Conservation (phyloP, 148 eudicot genomes). For the Rhododendron henanense region DNA sequence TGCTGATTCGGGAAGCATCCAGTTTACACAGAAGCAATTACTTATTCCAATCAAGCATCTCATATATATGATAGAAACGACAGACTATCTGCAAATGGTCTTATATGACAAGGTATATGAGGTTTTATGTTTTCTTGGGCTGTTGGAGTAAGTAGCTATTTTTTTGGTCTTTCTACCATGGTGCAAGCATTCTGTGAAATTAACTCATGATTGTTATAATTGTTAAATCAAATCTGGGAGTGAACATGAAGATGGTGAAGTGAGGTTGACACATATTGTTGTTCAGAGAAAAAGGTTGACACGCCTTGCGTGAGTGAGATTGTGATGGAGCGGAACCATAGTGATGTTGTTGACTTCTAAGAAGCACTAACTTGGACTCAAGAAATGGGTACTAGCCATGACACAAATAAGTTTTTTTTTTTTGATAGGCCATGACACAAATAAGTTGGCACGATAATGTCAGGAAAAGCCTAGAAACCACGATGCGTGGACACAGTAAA, state of each 20-base stretch:
- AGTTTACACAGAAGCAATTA: neutral
- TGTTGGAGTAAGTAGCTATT: neutral
- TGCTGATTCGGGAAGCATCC: neutral
- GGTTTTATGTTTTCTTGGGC: neutral
- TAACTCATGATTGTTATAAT: neutral
- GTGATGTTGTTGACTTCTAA: neutral
- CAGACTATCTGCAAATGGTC: neutral
- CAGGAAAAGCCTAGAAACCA: neutral
- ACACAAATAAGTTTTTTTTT: too few relatives aligned
- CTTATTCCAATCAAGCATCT: neutral
- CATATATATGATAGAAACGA: neutral
- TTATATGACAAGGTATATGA: neutral
- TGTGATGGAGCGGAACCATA: neutral
- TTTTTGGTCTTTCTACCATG: neutral
- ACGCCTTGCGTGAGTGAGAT: neutral
- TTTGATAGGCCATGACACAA: neutral
- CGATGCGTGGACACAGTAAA: neutral
- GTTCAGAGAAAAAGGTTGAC: neutral
- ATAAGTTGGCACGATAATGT: neutral
- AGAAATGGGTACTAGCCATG: too few relatives aligned
- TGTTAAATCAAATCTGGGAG: neutral
- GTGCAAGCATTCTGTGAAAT: neutral
- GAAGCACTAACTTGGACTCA: neutral
- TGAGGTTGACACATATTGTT: neutral
- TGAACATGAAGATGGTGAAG: neutral